Evolutionary conservation across 768 basidiomycete genomes (phyloP).

Genomic region (Ramaria sp.): DNA sequence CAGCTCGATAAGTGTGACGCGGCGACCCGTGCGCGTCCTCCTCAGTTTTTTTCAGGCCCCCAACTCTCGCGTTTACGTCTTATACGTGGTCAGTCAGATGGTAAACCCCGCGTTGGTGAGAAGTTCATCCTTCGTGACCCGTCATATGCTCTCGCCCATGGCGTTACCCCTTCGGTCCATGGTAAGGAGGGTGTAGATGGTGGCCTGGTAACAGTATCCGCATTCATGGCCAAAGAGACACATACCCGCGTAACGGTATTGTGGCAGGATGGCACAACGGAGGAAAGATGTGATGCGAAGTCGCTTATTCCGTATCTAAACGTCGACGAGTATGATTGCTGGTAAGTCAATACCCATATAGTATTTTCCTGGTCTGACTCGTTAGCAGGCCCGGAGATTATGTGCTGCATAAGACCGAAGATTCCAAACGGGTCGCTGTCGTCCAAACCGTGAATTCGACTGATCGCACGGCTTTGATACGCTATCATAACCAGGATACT

Average conservation of each 20-base stretch:
- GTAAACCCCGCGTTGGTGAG: constrained; percentile 64
- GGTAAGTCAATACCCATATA: constrained; percentile 34
- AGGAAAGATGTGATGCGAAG: constrained; percentile 48
- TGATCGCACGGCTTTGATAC: constrained; percentile 60
- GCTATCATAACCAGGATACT: constrained; percentile 40
- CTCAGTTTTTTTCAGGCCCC: constrained; percentile 61
- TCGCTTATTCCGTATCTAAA: constrained; percentile 74
- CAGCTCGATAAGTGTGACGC: constrained; percentile 55
- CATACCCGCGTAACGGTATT: constrained; percentile 58
- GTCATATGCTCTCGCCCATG: constrained; percentile 16
- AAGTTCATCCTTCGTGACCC: constrained; percentile 49
- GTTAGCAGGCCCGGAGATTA: constrained; percentile 80
- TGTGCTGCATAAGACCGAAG: constrained; percentile 75
- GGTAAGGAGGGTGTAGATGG: constrained; percentile 36
- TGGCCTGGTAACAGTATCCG: constrained; percentile 39
- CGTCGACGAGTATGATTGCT: constrained; percentile 87
- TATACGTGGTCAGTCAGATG: constrained; percentile 46
- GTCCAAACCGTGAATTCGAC: constrained; percentile 67
- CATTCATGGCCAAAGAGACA: constrained; percentile 59
- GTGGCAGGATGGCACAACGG: constrained; percentile 73
- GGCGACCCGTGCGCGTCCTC: constrained; percentile 50
- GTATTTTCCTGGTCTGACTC: not conserved
- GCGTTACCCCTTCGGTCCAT: constrained; percentile 49
- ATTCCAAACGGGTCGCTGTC: constrained; percentile 51
- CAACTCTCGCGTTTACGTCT: constrained; percentile 56